Conservation (phyloP, 2,329 filamentous ascomycete species). For the Lasiodiplodia hormozganensis region DNA sequence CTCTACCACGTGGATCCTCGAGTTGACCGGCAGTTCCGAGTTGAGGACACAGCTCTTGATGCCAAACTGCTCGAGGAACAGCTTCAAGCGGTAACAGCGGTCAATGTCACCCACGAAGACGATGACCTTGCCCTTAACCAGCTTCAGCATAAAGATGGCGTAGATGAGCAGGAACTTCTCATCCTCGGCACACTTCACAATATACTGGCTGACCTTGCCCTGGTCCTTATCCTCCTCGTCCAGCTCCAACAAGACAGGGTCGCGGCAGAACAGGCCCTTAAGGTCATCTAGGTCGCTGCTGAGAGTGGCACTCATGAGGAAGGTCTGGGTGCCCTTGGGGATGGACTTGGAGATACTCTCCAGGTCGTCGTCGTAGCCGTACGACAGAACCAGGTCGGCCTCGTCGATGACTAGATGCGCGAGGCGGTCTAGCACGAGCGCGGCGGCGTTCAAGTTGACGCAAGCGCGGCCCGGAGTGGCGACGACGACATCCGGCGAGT, state of each 20-base stretch:
- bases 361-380: constrained; percentile 92
- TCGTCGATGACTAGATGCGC: constrained; percentile 89
- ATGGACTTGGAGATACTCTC: constrained; percentile 78
- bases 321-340: constrained; percentile 85
- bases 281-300: constrained; percentile 85
- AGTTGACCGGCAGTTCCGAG: constrained; percentile 92
- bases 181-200: constrained; percentile 92
- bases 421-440: constrained; percentile 74
- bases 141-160: constrained; percentile 91
- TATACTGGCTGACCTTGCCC: constrained; percentile 82
- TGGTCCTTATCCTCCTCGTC: constrained; percentile 81
- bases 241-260: constrained; percentile 80
- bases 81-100: constrained; percentile 86
- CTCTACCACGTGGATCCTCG: constrained; percentile 90
- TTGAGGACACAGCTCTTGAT: constrained; percentile 94
- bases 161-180: constrained; percentile 95
- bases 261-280: constrained; percentile 83
- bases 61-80: constrained; percentile 96
- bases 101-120: constrained; percentile 88
- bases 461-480: constrained; percentile 88
- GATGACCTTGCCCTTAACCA: constrained; percentile 91
- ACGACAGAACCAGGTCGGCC: constrained; percentile 90
- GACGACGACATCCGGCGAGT: constrained; percentile 86
- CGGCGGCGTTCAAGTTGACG: constrained; percentile 75
- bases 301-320: constrained; percentile 92